These are phyloP conservation scores for Geotrichum aggregatum DNA, from an alignment of 1,139 yeast species.

Conservation along the genomic window DNA sequence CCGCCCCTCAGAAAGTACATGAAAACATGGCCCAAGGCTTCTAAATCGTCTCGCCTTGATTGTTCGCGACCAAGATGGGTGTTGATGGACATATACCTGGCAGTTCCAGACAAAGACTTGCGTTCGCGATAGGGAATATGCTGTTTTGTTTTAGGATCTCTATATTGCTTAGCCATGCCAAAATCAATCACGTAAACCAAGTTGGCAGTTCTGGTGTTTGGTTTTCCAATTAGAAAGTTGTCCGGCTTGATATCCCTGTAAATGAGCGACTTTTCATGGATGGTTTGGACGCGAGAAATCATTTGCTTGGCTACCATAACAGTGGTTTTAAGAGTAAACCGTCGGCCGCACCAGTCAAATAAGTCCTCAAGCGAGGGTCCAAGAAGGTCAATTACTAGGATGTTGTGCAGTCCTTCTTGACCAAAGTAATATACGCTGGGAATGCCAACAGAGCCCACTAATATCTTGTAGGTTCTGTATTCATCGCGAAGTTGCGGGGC, in stretches of 20 bases:
- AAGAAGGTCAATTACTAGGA: slow-evolving; percentile 83
- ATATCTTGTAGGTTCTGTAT: slow-evolving; percentile 83
- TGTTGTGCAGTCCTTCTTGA: slow-evolving; percentile 94
- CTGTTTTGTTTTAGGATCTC: slow-evolving; percentile 91
- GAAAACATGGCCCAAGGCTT: slow-evolving; percentile 92
- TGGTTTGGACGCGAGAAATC: slow-evolving; percentile 79
- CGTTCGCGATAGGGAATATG: slow-evolving; percentile 96
- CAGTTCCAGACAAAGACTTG: slow-evolving; percentile 92
- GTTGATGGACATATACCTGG: slow-evolving; percentile 95
- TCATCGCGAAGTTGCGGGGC: slow-evolving; percentile 97
- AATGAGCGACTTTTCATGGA: slow-evolving; percentile 84
- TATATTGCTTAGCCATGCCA: slow-evolving; percentile 97
- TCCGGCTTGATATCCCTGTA: slow-evolving; percentile 96
- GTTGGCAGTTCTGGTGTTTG: slow-evolving; percentile 49
- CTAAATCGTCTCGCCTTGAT: slow-evolving; percentile 91
- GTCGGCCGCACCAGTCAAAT: slow-evolving; percentile 97
- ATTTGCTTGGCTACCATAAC: slow-evolving; percentile 89
- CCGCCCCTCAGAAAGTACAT: slow-evolving; percentile 90
- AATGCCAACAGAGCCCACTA: slow-evolving; percentile 78
- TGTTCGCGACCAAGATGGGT: slow-evolving; percentile 97
- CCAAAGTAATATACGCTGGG: slow-evolving; percentile 97
- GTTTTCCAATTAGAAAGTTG: slow-evolving; percentile 78
- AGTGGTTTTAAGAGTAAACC: slow-evolving; percentile 81
- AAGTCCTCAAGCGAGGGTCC: slow-evolving; percentile 96
- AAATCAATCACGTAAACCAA: slow-evolving; percentile 59